Percentiles rank a stretch among this genome's conserved stretches.
Conservation (phyloP, 2,329 filamentous ascomycete species). For the Calonectria leucothoes region DNA sequence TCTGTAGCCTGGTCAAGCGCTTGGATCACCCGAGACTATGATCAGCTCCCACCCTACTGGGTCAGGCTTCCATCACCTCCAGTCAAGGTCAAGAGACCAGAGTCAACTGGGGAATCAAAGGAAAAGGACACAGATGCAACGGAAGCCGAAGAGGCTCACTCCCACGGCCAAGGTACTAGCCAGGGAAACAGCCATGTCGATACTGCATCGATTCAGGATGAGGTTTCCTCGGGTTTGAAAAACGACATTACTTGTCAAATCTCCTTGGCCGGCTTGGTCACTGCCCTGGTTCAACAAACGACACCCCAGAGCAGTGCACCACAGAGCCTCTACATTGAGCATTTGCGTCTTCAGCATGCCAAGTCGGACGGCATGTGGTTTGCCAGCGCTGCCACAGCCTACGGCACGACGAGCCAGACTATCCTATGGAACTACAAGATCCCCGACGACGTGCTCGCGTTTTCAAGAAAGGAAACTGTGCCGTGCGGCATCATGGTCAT, state of each 20-base stretch:
- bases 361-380: slow-evolving; percentile 65
- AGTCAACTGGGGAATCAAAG: not conserved
- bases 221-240: slow-evolving; percentile 39
- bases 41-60: slow-evolving; percentile 71
- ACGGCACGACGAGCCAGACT: slow-evolving; percentile 64
- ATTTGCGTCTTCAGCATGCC: slow-evolving; percentile 52
- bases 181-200: slow-evolving; percentile 28
- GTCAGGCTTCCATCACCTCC: slow-evolving; percentile 56
- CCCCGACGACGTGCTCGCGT: slow-evolving; percentile 61
- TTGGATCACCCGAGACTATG: slow-evolving; percentile 64
- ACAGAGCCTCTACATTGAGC: slow-evolving; percentile 59
- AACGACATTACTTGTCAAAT: slow-evolving; percentile 61
- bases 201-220: slow-evolving; percentile 50
- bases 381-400: slow-evolving; percentile 65
- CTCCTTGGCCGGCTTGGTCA: slow-evolving; percentile 58
- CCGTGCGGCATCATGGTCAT: slow-evolving; percentile 71
- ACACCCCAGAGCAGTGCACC: slow-evolving; percentile 40
- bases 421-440: slow-evolving; percentile 72
- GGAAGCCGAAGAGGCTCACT: slow-evolving; percentile 4
- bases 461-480: slow-evolving; percentile 63
- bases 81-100: not conserved
- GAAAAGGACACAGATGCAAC: slow-evolving; percentile 5
- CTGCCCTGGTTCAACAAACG: slow-evolving; percentile 55
- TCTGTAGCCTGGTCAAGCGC: slow-evolving; percentile 65
- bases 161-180: not conserved